Evolutionary conservation across 805 yeast genomes (phyloP), one percentile per base, ranked within the genome.

Genomic region (Wickerhamomyces hampshirensis): DNA sequence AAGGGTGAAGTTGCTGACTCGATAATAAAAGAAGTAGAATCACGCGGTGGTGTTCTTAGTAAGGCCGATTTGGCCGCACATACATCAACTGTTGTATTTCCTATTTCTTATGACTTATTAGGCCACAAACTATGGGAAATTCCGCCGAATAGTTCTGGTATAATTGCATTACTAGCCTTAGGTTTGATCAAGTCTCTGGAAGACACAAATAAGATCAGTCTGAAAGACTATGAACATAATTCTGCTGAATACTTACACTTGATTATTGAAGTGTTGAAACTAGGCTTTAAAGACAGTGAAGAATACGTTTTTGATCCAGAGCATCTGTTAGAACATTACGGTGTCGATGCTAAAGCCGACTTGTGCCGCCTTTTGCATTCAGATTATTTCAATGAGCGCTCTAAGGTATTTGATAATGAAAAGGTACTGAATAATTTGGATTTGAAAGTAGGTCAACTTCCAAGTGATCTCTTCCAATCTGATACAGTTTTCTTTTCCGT

Each of bases 61-160:
- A 53, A 62, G 29, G 72, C 72, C 6, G 95, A 84, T 52, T 63
- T 84, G 32, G 56, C 58, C 13, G 43, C 51, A 15, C 93, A 84
- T 56, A 60, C 69, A 0, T 72, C 88, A 2, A 69, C 80, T 0
- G 68, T 74, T 47, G 80, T 82, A 17, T 80, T 78, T 1, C 91
- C 94, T 3, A 73, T 84, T 14, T 59, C 61, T 13, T 56, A 73
- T 36, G 68, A 71, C 23, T 67, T 77, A 37, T 62, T 71, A 31
- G 83, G 73, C 9, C 65, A 69, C 33, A 69, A 66, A 19, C 63
- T 84, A 18, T 80, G 89, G 85, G 93, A 84, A 55, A 77, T 84
- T 43, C 93, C 95, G 9, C 95, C 95, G 11, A 84, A 79, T 56
- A 86, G 91, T 4, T 86, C 84, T 36, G 94, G 94, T 7, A 58